Percentiles rank a stretch among this genome's conserved stretches.
phyloP scores from a whole-genome alignment of 345 rosid species.

The Pugionium dolabratum region DNA sequence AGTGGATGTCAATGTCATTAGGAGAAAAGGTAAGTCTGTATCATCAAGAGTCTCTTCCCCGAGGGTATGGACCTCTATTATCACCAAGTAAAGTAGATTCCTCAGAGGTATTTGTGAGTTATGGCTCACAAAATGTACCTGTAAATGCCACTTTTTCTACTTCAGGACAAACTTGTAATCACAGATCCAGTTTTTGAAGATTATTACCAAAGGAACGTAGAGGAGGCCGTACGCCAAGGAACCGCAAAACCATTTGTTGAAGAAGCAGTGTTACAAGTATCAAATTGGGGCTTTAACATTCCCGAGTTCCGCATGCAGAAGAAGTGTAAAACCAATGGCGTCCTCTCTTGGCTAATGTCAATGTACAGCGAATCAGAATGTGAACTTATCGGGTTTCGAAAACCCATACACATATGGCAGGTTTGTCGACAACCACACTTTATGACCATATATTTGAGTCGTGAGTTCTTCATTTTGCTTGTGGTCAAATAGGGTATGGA shows the following conservation, averaged over 20 bases:
- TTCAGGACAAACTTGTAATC: slow-evolving; percentile 69
- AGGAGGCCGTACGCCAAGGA: slow-evolving; percentile 90
- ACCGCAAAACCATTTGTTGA: slow-evolving; percentile 67
- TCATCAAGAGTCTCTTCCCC: slow-evolving; percentile 10
- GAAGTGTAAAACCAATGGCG: slow-evolving; percentile 61
- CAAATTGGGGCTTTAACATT: slow-evolving; percentile 85
- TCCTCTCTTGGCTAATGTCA: slow-evolving; percentile 80
- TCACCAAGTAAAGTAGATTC: slow-evolving; percentile 19
- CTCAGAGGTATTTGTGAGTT: not conserved
- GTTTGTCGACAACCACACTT: slow-evolving; percentile 44
- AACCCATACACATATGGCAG: slow-evolving; percentile 96
- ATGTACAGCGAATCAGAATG: slow-evolving; percentile 77
- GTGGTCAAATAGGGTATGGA: slow-evolving; percentile 67
- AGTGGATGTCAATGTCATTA: slow-evolving; percentile 73
- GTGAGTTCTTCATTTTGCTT: slow-evolving; percentile 19
- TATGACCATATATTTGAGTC: not conserved
- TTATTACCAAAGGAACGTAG: slow-evolving; percentile 85
- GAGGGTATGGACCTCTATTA: not conserved
- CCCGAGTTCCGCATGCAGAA: slow-evolving; percentile 68
- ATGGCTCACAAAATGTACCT: slow-evolving; percentile 14
- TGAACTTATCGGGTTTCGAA: slow-evolving; percentile 66
- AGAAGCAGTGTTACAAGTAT: slow-evolving; percentile 71
- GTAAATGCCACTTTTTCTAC: slow-evolving; percentile 1
- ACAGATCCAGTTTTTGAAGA: slow-evolving; percentile 63
- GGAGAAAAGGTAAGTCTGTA: slow-evolving; percentile 60